These are phyloP conservation scores for Capsicum rhomboideum DNA, from an alignment of 257 asterid genomes.

Conservation along the genomic window DNA sequence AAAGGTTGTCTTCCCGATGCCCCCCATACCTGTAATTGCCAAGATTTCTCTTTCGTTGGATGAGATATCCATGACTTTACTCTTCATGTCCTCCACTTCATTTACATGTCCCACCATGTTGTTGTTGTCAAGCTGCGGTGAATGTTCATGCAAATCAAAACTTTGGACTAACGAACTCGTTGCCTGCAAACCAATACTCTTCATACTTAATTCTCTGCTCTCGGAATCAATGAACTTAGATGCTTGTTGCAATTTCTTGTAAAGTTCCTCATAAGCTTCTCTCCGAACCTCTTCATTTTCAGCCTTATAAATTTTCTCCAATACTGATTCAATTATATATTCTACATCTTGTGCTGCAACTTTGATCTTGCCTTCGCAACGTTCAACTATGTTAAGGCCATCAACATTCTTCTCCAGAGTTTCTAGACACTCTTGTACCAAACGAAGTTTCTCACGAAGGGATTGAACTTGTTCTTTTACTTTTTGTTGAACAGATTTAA, in stretches of 20 bases:
- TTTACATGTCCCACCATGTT: not conserved
- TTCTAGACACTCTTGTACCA: not conserved
- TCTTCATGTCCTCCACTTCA: not conserved
- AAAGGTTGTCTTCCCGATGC: slow-evolving; percentile 11
- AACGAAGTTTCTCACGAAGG: not conserved
- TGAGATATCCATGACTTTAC: too few relatives aligned
- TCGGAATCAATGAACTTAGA: not conserved
- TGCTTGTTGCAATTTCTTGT: not conserved
- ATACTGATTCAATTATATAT: not conserved
- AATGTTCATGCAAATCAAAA: not conserved
- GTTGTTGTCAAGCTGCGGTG: not conserved
- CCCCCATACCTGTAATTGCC: slow-evolving; percentile 6
- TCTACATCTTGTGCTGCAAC: not conserved
- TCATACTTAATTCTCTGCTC: not conserved
- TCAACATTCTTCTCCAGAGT: not conserved
- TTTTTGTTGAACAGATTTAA: not conserved
- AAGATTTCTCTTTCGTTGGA: too few relatives aligned
- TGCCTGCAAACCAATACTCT: not conserved
- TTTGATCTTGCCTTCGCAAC: not conserved
- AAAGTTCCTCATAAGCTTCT: too few relatives aligned
- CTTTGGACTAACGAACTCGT: not conserved
- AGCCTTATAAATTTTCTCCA: not conserved
- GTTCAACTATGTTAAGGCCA: not conserved
- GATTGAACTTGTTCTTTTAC: not conserved
- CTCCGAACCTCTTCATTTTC: not conserved